Evolutionary conservation across 2,329 filamentous ascomycete genomes (phyloP).

Genomic region (Colletotrichum ledebouriae): DNA sequence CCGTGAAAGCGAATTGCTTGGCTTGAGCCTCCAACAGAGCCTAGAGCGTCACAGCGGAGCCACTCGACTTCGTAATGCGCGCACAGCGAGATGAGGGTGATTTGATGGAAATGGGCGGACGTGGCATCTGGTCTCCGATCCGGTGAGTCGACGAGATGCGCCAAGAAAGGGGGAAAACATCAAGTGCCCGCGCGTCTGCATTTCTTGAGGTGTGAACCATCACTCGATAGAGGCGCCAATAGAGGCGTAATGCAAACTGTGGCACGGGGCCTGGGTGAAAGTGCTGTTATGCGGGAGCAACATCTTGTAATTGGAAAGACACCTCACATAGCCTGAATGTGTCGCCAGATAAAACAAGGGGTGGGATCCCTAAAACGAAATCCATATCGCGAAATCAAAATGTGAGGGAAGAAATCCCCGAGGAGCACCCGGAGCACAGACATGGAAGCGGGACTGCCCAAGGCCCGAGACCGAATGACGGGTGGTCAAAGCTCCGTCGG

Average conservation of each 20-base stretch:
- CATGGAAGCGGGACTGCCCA: conserved; percentile 8
- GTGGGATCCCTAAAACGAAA: no score
- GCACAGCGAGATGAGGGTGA: conserved; percentile 31
- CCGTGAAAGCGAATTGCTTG: conserved; percentile 36
- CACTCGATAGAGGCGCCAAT: conserved; percentile 34
- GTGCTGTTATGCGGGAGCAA: no score
- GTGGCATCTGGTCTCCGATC: conserved; percentile 35
- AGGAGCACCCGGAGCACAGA: conserved; percentile 7
- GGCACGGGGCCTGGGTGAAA: not conserved
- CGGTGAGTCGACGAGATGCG: conserved; percentile 38
- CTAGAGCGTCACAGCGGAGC: conserved; percentile 29
- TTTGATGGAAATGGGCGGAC: conserved; percentile 18
- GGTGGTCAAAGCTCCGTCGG: conserved; percentile 10
- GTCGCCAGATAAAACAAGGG: not conserved
- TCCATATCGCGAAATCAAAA: not conserved
- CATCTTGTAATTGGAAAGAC: not conserved
- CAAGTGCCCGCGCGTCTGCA: conserved; percentile 25
- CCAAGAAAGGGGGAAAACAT: conserved; percentile 23
- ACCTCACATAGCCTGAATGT: not conserved
- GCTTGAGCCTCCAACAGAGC: conserved; percentile 27
- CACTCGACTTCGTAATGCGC: conserved; percentile 33
- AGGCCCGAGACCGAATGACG: not conserved
- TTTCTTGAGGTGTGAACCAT: conserved; percentile 18
- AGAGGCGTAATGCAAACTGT: not conserved
- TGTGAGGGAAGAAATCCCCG: not conserved